Conservation (phyloP, 192 early-diverging fungal genomes). For the Coemansia sp. region DNA sequence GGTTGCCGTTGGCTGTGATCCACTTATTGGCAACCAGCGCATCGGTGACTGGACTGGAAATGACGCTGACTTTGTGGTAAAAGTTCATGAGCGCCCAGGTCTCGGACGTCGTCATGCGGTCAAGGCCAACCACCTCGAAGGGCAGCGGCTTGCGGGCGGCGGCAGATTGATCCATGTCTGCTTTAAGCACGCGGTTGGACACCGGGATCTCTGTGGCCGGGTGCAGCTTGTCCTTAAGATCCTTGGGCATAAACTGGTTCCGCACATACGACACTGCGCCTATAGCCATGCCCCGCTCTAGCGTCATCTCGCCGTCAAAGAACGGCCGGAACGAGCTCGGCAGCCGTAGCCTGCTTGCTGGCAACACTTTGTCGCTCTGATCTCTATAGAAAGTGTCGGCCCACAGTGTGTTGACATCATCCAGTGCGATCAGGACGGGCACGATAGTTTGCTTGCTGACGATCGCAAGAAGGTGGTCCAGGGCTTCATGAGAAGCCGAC, state of each 20-base stretch:
- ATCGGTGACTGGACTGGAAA: constrained; percentile 29
- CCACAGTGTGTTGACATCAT: constrained; percentile 53
- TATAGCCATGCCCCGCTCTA: constrained; percentile 41
- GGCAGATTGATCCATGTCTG: background rate
- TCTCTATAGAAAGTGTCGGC: constrained; percentile 33
- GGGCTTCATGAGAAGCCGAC: constrained; percentile 30
- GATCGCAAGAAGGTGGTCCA: constrained; percentile 35
- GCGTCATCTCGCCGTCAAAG: constrained; percentile 29
- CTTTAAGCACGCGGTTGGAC: constrained; percentile 35
- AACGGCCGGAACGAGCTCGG: constrained; percentile 34
- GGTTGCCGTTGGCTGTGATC: constrained; percentile 46
- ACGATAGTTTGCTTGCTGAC: constrained; percentile 42
- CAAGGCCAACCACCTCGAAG: constrained; percentile 25
- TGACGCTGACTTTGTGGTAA: constrained; percentile 32
- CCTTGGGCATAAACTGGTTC: constrained; percentile 33
- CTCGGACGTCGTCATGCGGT: constrained; percentile 30
- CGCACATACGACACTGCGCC: constrained; percentile 42
- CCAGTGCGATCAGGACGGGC: constrained; percentile 45
- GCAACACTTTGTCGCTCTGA: constrained; percentile 34
- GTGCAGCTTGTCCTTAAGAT: constrained; percentile 28
- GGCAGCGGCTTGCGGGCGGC: constrained; percentile 9
- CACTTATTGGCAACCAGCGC: constrained; percentile 43
- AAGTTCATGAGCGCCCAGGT: constrained; percentile 45
- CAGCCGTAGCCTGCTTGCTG: constrained; percentile 38
- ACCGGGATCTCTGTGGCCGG: constrained; percentile 27